Evolutionary conservation across 148 eudicot genomes (phyloP), one percentile per base, ranked within the genome.

Genomic region (Salicornia ramosissima): DNA sequence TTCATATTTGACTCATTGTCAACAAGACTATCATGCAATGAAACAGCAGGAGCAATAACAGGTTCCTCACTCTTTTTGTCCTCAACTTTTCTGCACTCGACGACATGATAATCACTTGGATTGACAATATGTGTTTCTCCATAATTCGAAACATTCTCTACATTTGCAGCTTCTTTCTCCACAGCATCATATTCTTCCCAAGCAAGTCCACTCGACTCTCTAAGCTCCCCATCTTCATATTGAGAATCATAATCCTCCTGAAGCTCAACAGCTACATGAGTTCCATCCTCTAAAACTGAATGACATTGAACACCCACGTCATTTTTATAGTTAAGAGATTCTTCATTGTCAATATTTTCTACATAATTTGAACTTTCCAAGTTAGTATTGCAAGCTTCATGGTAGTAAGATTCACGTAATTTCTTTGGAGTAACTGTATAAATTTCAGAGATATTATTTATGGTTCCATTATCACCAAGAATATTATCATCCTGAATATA

Each of bases 191-290:
- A 75, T 65, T 66, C 81, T 63, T 77, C 79, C 81, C 81, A 80
- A 42, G 60, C 55, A 68, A 15, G 78, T 64, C 64, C 78, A 66
- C 55, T 71, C 4, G 79, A 66, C 70, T 83, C 86, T 65, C 83
- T 72, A 16, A 83, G 73, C 71, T 83, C 86, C 50, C 86, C 83
- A 69, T 83, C 86, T 80, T 83, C 86, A 72, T 74, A 83, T 43
- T 80, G 81, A 30, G 83, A 83, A 65, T 77, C 86, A 77, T 71
- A 75, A 51, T 51, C 86, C 60, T 67, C 77, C 47, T 40, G 78
- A 19, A 43, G 63, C 71, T 69, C 71, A 71, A 49, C 47, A 31
- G 30, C 21, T 31, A 70, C 49, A 55, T 75, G 74, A 47, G 57
- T 29, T 63, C 64, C 78, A 59, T 18, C 65, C 22, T 1, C 50